Evolutionary conservation across 306 rosid species (phyloP).

Genomic region (Delonix regia): DNA sequence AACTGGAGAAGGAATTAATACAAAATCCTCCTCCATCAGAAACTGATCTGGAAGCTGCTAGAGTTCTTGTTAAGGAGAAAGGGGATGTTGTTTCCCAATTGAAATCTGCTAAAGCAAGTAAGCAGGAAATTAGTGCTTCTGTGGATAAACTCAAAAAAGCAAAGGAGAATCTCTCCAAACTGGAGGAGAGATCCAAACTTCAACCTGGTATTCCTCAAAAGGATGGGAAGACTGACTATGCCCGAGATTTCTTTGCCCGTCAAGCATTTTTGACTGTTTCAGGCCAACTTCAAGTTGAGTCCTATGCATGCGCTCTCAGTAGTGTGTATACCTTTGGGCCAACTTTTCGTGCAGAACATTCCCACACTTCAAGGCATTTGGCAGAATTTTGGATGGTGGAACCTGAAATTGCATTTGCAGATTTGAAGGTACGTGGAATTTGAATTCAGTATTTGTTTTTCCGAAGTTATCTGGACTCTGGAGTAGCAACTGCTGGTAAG

Average conservation of each 20-base stretch:
- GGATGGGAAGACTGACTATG: conserved; percentile 88
- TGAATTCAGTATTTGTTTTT: background rate
- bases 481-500: background rate
- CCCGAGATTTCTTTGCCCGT: conserved; percentile 89
- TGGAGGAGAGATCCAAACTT: conserved; percentile 88
- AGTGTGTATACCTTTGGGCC: conserved; percentile 98
- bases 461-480: background rate
- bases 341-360: conserved; percentile 95
- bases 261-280: conserved; percentile 98
- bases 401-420: conserved; percentile 98
- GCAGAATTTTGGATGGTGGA: conserved; percentile 99
- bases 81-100: conserved; percentile 70
- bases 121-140: conserved; percentile 62
- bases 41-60: conserved; percentile 75
- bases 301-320: conserved; percentile 82
- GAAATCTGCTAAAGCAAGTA: conserved; percentile 74
- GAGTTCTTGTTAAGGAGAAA: conserved; percentile 63
- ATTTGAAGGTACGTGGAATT: conserved; percentile 60
- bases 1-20: conserved; percentile 73
- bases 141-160: conserved; percentile 75
- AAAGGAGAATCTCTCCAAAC: conserved; percentile 60
- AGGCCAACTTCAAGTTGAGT: conserved; percentile 96
- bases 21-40: conserved; percentile 86
- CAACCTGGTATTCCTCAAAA: conserved; percentile 81
- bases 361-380: conserved; percentile 96